A percentile compares a stretch with the other conserved stretches of the same genome.
Evolutionary conservation across 108 stramenopile genomes (phyloP).

Genomic region (Nitzschia inconspicua): DNA sequence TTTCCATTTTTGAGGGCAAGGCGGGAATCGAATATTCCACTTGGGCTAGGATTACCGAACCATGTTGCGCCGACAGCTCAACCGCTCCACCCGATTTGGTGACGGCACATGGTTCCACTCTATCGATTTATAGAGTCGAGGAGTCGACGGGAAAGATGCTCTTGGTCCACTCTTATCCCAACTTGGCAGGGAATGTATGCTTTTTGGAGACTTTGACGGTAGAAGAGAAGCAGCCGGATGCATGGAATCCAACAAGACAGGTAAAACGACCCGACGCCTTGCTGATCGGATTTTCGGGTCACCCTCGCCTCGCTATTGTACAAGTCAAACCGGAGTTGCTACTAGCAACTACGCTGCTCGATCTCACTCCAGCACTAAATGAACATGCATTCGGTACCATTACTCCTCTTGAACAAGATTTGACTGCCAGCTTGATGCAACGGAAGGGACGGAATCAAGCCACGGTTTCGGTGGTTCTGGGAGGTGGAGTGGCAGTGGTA

Average conservation of each 20-base stretch:
- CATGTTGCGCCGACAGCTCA: constrained; percentile 16
- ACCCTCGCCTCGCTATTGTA: constrained; percentile 60
- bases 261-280: constrained; percentile 24
- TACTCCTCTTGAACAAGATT: constrained; percentile 66
- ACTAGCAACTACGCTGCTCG: constrained; percentile 62
- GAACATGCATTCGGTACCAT: constrained; percentile 52
- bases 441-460: constrained; percentile 28
- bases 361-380: constrained; percentile 62
- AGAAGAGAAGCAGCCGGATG: constrained; percentile 1
- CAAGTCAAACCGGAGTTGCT: constrained; percentile 45
- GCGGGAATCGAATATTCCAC: constrained; percentile 55
- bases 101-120: constrained; percentile 71
- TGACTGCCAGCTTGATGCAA: constrained; percentile 46
- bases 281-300: constrained; percentile 75
- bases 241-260: not conserved
- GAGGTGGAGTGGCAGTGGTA: constrained; percentile 77
- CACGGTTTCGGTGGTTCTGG: constrained; percentile 64
- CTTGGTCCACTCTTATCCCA: constrained; percentile 49
- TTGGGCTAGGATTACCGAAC: constrained; percentile 65
- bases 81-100: constrained; percentile 72
- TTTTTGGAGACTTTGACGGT: constrained; percentile 48
- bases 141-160: constrained; percentile 53
- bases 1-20: constrained; percentile 39
- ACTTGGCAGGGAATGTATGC: constrained; percentile 72
- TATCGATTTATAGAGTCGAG: constrained; percentile 57